These are phyloP conservation scores for Globisporangium paddicum DNA, from an alignment of 352 stramenopile species.

Conservation along the genomic window DNA sequence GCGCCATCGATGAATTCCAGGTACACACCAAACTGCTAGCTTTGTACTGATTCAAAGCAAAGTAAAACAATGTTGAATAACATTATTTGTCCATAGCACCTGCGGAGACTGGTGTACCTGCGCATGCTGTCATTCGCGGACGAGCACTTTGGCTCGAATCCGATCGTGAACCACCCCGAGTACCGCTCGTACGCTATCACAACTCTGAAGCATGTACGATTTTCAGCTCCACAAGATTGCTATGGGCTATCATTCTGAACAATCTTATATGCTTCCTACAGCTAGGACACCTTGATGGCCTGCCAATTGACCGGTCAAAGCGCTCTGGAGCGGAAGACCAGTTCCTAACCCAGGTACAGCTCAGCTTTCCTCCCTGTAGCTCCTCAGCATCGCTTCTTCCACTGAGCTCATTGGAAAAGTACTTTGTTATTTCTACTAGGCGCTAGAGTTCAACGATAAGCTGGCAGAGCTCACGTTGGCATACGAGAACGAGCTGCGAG, in stretches of 20 bases:
- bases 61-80: too few relatives aligned
- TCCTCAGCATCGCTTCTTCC: too few relatives aligned
- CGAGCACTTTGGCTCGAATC: slow-evolving; percentile 82
- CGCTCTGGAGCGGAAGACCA: slow-evolving; percentile 33
- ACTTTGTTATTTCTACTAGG: slow-evolving; percentile 12
- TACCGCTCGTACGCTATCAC: slow-evolving; percentile 74
- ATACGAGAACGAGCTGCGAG: slow-evolving; percentile 55
- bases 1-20: slow-evolving; percentile 62
- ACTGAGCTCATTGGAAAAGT: too few relatives aligned
- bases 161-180: slow-evolving; percentile 52
- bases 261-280: slow-evolving; percentile 17
- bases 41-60: too few relatives aligned
- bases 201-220: slow-evolving; percentile 51
- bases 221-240: too few relatives aligned
- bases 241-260: too few relatives aligned
- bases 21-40: background rate
- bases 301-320: slow-evolving; percentile 29
- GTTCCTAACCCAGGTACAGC: slow-evolving; percentile 45
- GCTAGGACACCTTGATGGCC: slow-evolving; percentile 48
- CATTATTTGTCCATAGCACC: slow-evolving; percentile 15
- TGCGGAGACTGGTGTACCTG: slow-evolving; percentile 56
- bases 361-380: too few relatives aligned
- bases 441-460: slow-evolving; percentile 63
- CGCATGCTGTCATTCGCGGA: slow-evolving; percentile 60
- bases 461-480: slow-evolving; percentile 43